Base-by-base conservation (phyloP, 129 eudicot species). In the Calendula officinalis region DNA sequence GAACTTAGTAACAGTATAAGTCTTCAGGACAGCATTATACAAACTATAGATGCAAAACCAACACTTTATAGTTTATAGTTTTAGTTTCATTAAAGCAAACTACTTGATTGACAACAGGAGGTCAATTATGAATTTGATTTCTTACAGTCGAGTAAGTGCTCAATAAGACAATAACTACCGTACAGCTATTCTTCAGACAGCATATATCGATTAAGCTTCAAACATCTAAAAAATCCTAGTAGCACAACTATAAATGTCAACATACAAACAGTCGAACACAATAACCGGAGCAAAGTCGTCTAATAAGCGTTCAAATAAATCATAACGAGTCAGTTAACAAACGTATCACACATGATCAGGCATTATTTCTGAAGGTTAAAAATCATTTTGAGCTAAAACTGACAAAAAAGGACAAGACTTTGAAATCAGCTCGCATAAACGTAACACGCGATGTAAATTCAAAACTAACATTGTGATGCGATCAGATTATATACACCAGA, bases 371-470 rank as follows among this genome's bases (percentile, higher is more conserved):
- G 15, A 45, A 57, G 44, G 35, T 36, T 69, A 0, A 46, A 35
- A 17, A 1, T 1, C 16, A 44, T 1, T 46, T 46, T 36, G 39
- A 22, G 39, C 30, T 17, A 12, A 8, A 12, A 30, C 12, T 13
- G 48, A 22, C 22, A 27, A 11, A 1, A 38, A 4, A 38, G 15
- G 38, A 34, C 64, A 33, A 3, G 12, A 12, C 2, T 54, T 45
- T 54, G 15, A 55, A 32, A 42, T 54, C 64, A 55, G 12, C 53
- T 55, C 43, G 45, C 54, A 42, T 41, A 60, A 2, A 53, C 49
- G 14, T 13, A 55, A 55, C 37, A 68, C 17, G 17, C 16, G 15
- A 44, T 14, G 34, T 8, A 60, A 14, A n/a, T 53, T 54, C 15
- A n/a, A 15, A 54, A 32, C 39, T 30, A 55, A 39, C 0, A 9